phyloP scores from a whole-genome alignment of 2,329 filamentous ascomycete genomes.

The Calonectria naviculata region DNA sequence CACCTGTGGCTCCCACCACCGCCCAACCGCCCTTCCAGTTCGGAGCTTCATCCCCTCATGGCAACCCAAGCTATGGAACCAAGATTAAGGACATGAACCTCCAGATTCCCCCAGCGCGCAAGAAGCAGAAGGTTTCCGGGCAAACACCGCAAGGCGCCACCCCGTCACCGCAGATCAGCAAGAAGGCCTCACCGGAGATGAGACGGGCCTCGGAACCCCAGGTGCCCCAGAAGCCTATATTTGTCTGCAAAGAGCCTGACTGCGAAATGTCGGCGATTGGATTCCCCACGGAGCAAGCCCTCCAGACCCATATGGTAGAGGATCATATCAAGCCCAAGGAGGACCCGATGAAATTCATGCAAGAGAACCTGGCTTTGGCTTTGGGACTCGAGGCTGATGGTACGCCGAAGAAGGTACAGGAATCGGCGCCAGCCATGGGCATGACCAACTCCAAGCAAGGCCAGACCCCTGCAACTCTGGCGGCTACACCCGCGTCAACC shows the following conservation, averaged over 20 bases:
- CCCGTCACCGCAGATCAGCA: constrained; percentile 60
- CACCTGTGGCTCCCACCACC: constrained; percentile 68
- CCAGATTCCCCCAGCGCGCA: constrained; percentile 67
- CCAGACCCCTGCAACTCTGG: constrained; percentile 56
- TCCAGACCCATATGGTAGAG: constrained; percentile 65
- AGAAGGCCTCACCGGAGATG: constrained; percentile 59
- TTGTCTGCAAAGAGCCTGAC: constrained; percentile 63
- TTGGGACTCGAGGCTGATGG: constrained; percentile 66
- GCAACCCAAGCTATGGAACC: constrained; percentile 66
- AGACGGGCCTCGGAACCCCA: constrained; percentile 46
- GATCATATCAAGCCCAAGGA: constrained; percentile 68
- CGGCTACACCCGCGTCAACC: constrained; percentile 62
- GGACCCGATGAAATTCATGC: constrained; percentile 64
- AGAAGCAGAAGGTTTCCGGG: constrained; percentile 62
- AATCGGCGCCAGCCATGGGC: constrained; percentile 51
- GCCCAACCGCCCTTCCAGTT: constrained; percentile 68
- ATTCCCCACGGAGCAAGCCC: constrained; percentile 66
- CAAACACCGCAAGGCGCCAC: constrained; percentile 52
- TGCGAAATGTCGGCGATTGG: constrained; percentile 63
- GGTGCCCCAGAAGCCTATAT: constrained; percentile 52
- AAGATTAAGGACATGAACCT: constrained; percentile 66
- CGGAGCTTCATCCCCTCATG: constrained; percentile 67
- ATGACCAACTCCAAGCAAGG: constrained; percentile 59
- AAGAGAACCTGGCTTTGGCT: constrained; percentile 59
- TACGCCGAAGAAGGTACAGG: constrained; percentile 47